Percentiles rank a stretch among this genome's conserved stretches.
phyloP scores from a whole-genome alignment of 805 yeast genomes.

The Candida sakaeoensis region DNA sequence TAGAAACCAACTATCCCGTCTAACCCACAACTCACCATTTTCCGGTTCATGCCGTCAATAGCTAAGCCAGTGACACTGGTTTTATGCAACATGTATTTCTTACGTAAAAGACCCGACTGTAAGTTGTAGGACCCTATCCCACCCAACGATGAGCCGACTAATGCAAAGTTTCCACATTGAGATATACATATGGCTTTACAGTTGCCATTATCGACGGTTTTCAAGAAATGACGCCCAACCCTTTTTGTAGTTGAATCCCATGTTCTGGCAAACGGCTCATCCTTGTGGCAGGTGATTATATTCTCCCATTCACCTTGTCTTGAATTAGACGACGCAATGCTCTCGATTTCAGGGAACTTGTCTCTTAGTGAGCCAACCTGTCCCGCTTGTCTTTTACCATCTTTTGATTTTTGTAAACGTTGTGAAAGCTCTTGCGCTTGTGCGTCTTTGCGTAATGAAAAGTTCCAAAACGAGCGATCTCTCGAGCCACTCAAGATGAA shows the following conservation, averaged over 20 bases:
- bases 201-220: slow-evolving; percentile 72
- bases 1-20: slow-evolving; percentile 89
- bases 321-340: slow-evolving; percentile 67
- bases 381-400: slow-evolving; percentile 51
- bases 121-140: slow-evolving; percentile 81
- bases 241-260: slow-evolving; percentile 83
- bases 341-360: slow-evolving; percentile 72
- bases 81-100: slow-evolving; percentile 65
- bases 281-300: slow-evolving; percentile 82
- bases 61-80: slow-evolving; percentile 79
- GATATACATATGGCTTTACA: slow-evolving; percentile 78
- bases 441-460: slow-evolving; percentile 91
- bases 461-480: slow-evolving; percentile 85
- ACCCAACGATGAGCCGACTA: slow-evolving; percentile 86
- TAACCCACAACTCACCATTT: slow-evolving; percentile 80
- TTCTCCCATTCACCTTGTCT: slow-evolving; percentile 93
- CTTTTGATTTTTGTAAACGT: slow-evolving; percentile 42
- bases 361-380: slow-evolving; percentile 49
- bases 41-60: slow-evolving; percentile 84
- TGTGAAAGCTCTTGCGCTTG: slow-evolving; percentile 94
- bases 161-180: slow-evolving; percentile 91
- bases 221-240: slow-evolving; percentile 68
- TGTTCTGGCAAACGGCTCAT: slow-evolving; percentile 78
- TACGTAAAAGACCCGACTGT: slow-evolving; percentile 84
- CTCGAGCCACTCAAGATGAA: slow-evolving; percentile 80